Evolutionary conservation across 1,284 basidiomycete genomes (phyloP).

Genomic region (Tranzscheliella williamsii): DNA sequence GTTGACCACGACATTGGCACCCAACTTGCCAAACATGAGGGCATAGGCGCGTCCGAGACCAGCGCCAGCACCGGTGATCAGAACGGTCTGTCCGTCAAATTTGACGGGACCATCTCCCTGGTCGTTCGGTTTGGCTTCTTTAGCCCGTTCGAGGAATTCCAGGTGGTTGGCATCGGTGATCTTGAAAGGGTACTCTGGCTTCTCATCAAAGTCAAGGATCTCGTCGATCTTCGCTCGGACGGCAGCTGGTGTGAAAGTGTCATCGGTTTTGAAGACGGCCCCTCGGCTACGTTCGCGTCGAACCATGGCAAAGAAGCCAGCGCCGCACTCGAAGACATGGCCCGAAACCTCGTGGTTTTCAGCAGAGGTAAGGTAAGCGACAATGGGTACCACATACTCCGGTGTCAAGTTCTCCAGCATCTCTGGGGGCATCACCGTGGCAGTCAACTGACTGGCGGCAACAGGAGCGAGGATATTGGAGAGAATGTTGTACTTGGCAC

Average conservation of each 20-base stretch:
- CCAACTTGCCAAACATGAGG: slow-evolving; percentile 83
- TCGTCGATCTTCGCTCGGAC: slow-evolving; percentile 65
- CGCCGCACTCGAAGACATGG: slow-evolving; percentile 89
- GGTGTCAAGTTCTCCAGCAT: slow-evolving; percentile 91
- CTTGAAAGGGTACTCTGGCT: slow-evolving; percentile 72
- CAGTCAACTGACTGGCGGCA: slow-evolving; percentile 91
- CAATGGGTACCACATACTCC: slow-evolving; percentile 87
- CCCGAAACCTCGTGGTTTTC: slow-evolving; percentile 71
- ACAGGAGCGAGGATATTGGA: slow-evolving; percentile 87
- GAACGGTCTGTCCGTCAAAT: slow-evolving; percentile 86
- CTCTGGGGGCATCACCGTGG: slow-evolving; percentile 94
- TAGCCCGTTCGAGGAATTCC: slow-evolving; percentile 73
- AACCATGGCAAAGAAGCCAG: slow-evolving; percentile 87
- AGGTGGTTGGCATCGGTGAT: slow-evolving; percentile 67
- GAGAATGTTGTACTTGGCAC: slow-evolving; percentile 89
- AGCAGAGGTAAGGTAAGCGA: slow-evolving; percentile 54
- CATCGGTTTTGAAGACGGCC: slow-evolving; percentile 85
- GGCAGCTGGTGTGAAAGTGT: slow-evolving; percentile 89
- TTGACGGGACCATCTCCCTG: slow-evolving; percentile 73
- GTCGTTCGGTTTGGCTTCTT: slow-evolving; percentile 71
- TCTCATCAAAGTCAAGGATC: slow-evolving; percentile 77
- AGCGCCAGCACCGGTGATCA: slow-evolving; percentile 75
- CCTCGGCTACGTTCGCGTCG: slow-evolving; percentile 89
- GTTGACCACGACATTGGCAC: slow-evolving; percentile 95
- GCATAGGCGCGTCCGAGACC: slow-evolving; percentile 86